phyloP scores from a whole-genome alignment of 1,139 yeast species.

The Suhomyces maxii region DNA sequence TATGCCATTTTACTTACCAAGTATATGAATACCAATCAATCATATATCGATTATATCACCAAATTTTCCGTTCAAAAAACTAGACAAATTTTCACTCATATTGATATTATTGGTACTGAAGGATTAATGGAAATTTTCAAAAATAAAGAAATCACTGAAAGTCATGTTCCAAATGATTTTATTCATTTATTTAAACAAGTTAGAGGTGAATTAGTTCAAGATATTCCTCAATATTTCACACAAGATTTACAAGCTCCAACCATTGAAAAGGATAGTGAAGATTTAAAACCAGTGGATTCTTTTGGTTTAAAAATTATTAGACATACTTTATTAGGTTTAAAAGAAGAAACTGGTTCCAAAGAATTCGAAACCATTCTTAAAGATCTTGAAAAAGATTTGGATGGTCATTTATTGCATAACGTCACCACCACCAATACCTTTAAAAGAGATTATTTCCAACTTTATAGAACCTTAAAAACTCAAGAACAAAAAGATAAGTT shows the following conservation, averaged over 20 bases:
- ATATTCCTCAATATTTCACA: conserved; percentile 31
- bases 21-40: conserved; percentile 13
- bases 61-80: conserved; percentile 21
- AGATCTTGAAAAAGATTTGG: conserved; percentile 30
- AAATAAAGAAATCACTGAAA: conserved; percentile 23
- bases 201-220: conserved; percentile 14
- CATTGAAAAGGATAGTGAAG: conserved; percentile 54
- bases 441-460: conserved; percentile 62
- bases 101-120: conserved; percentile 70
- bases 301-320: conserved; percentile 80
- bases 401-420: conserved; percentile 21
- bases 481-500: conserved; percentile 57
- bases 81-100: conserved; percentile 53
- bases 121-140: conserved; percentile 48
- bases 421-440: conserved; percentile 21
- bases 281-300: conserved; percentile 69
- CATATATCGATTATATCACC: conserved; percentile 12
- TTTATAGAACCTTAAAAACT: conserved; percentile 52
- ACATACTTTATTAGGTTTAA: conserved; percentile 72
- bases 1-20: conserved; percentile 34
- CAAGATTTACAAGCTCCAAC: conserved; percentile 29
- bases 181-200: conserved; percentile 30
- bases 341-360: conserved; percentile 23
- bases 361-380: conserved; percentile 35
- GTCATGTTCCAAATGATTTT: conserved; percentile 39